Percentiles rank a stretch among this genome's conserved stretches.
These are phyloP conservation scores for Pachyrhizus erosus DNA, from an alignment of 306 rosid genomes.

Conservation along the genomic window DNA sequence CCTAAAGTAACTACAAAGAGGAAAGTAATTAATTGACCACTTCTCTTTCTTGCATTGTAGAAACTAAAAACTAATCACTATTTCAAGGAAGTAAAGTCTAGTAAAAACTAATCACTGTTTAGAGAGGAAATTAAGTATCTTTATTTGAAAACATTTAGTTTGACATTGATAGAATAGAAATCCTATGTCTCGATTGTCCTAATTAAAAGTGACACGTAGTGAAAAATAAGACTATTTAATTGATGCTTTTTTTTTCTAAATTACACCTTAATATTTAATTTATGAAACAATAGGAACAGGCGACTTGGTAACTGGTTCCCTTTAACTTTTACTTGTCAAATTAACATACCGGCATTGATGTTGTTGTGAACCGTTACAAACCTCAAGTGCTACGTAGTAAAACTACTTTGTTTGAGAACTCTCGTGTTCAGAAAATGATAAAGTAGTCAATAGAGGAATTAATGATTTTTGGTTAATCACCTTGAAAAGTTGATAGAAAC, in stretches of 20 bases:
- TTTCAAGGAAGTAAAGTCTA: neutral
- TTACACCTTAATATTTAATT: neutral
- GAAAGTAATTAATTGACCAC: constrained; percentile 17
- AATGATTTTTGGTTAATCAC: neutral
- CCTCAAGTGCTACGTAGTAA: neutral
- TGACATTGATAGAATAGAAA: neutral
- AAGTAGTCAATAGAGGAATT: neutral
- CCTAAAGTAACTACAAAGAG: constrained; percentile 37
- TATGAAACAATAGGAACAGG: neutral
- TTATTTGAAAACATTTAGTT: neutral
- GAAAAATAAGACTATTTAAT: neutral
- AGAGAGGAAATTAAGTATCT: neutral
- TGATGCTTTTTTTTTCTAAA: neutral
- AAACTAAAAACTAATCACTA: neutral
- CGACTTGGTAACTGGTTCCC: neutral
- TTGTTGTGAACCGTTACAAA: neutral
- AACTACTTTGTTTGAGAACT: constrained; percentile 3
- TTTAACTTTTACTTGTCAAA: neutral
- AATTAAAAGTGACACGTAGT: neutral
- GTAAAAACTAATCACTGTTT: neutral
- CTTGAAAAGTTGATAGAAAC: constrained; percentile 12
- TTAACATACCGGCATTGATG: neutral
- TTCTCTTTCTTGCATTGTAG: neutral
- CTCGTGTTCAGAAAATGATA: neutral
- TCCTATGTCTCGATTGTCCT: neutral